A percentile compares a stretch with the other conserved stretches of the same genome.
phyloP scores from a whole-genome alignment of 768 basidiomycete genomes.

The Dacryopinax primogenitus region DNA sequence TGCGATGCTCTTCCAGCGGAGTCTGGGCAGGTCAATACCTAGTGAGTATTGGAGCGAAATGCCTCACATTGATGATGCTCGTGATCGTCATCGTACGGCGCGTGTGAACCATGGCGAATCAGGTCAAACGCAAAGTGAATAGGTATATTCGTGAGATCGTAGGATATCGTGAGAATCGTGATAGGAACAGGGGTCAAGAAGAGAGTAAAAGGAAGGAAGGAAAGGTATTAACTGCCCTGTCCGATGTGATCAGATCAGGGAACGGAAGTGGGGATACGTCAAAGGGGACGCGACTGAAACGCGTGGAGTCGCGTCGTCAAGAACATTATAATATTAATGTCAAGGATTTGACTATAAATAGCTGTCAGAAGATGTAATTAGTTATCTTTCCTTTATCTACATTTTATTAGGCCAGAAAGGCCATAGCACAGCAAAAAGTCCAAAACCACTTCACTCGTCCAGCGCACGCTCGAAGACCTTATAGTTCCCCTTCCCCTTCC shows the following conservation, averaged over 20 bases:
- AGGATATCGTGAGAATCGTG: background rate
- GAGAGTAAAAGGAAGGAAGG: background rate
- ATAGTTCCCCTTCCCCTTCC: background rate
- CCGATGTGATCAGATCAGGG: no score
- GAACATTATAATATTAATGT: no score
- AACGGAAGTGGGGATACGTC: no score
- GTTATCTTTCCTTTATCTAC: no score
- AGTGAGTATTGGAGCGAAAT: background rate
- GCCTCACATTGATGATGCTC: background rate
- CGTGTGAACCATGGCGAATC: background rate
- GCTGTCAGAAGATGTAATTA: no score
- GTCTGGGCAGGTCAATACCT: background rate
- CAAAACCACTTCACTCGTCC: background rate
- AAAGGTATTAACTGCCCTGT: no score
- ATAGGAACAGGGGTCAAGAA: background rate
- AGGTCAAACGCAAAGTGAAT: background rate
- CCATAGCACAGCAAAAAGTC: no score
- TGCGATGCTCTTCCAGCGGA: background rate
- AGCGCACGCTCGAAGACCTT: background rate
- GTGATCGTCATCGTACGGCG: background rate
- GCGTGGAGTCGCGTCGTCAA: no score
- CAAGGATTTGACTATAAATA: no score
- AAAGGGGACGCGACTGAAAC: no score
- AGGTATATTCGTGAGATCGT: background rate
- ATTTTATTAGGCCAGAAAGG: no score